phyloP scores from a whole-genome alignment of 768 basidiomycete species.

The Podaxis sp. region DNA sequence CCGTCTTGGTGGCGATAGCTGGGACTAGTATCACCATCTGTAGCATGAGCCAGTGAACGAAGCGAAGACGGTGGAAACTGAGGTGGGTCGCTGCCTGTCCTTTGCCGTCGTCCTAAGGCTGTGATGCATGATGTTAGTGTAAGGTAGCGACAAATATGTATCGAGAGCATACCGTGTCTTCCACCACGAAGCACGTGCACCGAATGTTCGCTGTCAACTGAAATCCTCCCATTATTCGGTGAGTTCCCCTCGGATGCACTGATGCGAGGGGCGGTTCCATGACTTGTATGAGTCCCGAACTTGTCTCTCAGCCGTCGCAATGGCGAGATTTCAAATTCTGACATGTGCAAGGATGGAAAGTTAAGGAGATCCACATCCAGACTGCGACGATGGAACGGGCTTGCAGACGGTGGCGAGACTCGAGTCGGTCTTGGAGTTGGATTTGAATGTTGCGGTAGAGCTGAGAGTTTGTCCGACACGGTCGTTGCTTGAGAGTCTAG shows the following conservation, averaged over 20 bases:
- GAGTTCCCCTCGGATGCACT: slow-evolving; percentile 14
- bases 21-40: slow-evolving; percentile 3
- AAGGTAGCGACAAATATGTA: not conserved
- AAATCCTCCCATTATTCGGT: not conserved
- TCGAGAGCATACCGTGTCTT: not conserved
- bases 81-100: slow-evolving; percentile 6
- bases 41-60: slow-evolving; percentile 2
- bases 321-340: slow-evolving; percentile 8
- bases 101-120: not conserved
- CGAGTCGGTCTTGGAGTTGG: not conserved
- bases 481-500: not conserved
- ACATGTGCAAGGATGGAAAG: slow-evolving; percentile 6
- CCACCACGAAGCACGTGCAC: not conserved
- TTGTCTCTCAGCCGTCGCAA: slow-evolving; percentile 9
- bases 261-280: not conserved
- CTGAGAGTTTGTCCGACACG: not conserved
- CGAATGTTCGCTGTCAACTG: not conserved
- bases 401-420: not conserved
- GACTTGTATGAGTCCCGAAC: slow-evolving; percentile 4
- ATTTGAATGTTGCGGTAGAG: not conserved
- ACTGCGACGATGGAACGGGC: not conserved
- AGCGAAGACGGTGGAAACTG: not conserved
- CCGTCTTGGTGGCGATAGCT: not conserved
- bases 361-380: slow-evolving; percentile 9
- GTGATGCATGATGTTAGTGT: not conserved